Evolutionary conservation across 306 rosid species (phyloP).

Genomic region (Inga oerstediana): DNA sequence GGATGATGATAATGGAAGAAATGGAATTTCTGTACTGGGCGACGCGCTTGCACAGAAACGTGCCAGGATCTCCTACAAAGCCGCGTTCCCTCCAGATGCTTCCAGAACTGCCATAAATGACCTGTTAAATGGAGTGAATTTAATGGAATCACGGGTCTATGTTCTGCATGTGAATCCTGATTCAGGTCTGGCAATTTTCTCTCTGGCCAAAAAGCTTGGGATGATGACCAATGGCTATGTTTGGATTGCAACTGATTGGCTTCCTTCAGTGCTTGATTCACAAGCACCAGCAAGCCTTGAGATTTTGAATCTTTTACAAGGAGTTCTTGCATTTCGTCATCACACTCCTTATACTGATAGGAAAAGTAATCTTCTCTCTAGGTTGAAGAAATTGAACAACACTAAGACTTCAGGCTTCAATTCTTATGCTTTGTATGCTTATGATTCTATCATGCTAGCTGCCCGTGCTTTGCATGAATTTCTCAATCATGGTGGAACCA

Average conservation of each 20-base stretch:
- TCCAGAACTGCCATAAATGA: constrained; percentile 44
- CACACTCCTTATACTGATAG: constrained; percentile 68
- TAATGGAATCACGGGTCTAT: constrained; percentile 92
- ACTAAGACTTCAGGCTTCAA: constrained; percentile 57
- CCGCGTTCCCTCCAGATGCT: constrained; percentile 72
- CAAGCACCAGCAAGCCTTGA: constrained; percentile 41
- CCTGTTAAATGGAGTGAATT: constrained; percentile 68
- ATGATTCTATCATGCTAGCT: constrained; percentile 85
- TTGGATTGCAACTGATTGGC: constrained; percentile 98
- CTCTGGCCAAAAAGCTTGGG: constrained; percentile 67
- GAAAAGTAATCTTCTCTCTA: constrained; percentile 55
- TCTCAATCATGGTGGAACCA: constrained; percentile 62
- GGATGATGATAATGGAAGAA: constrained; percentile 92
- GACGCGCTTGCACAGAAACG: constrained; percentile 81
- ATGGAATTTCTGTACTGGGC: constrained; percentile 73
- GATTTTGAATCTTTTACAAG: constrained; percentile 66
- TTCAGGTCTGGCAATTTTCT: constrained; percentile 64
- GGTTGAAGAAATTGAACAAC: constrained; percentile 45
- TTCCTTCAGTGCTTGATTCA: constrained; percentile 82
- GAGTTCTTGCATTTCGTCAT: constrained; percentile 84
- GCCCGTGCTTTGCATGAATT: constrained; percentile 77
- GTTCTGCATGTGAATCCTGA: constrained; percentile 93
- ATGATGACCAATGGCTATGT: constrained; percentile 77
- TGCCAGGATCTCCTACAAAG: constrained; percentile 75
- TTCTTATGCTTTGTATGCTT: constrained; percentile 88